phyloP scores from a whole-genome alignment of 306 rosid genomes.

The Herpetospermum pedunculosum region DNA sequence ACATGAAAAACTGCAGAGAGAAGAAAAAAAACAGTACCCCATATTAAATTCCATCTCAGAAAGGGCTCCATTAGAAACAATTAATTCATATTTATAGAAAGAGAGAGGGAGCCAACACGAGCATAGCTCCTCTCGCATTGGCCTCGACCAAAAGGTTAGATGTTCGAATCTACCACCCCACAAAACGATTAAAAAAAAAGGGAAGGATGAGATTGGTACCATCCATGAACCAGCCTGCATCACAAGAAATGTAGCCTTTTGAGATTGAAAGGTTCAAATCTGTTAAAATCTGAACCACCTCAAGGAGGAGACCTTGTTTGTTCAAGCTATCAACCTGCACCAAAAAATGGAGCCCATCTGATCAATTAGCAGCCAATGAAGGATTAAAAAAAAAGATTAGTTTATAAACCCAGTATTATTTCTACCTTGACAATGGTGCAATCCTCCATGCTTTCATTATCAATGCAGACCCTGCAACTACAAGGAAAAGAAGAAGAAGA shows the following conservation, averaged over 20 bases:
- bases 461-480: constrained; percentile 55
- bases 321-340: constrained; percentile 57
- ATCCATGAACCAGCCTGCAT: constrained; percentile 75
- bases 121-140: too few species aligned
- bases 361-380: neutral
- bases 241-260: constrained; percentile 57
- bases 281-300: constrained; percentile 60
- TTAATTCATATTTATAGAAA: neutral
- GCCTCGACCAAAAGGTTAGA: too few species aligned
- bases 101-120: too few species aligned
- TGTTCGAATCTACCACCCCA: too few species aligned
- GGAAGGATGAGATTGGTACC: constrained; percentile 16
- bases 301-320: constrained; percentile 56
- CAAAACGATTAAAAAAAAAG: too few species aligned
- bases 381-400: neutral
- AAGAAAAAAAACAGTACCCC: neutral
- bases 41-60: neutral
- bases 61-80: neutral
- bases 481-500: neutral
- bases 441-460: constrained; percentile 52
- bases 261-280: constrained; percentile 59
- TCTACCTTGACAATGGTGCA: constrained; percentile 61
- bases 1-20: constrained; percentile 46
- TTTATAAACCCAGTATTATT: neutral
- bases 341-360: neutral